Evolutionary conservation across 1,139 yeast genomes (phyloP).

Genomic region (Keqinozyma sinolaborantium): DNA sequence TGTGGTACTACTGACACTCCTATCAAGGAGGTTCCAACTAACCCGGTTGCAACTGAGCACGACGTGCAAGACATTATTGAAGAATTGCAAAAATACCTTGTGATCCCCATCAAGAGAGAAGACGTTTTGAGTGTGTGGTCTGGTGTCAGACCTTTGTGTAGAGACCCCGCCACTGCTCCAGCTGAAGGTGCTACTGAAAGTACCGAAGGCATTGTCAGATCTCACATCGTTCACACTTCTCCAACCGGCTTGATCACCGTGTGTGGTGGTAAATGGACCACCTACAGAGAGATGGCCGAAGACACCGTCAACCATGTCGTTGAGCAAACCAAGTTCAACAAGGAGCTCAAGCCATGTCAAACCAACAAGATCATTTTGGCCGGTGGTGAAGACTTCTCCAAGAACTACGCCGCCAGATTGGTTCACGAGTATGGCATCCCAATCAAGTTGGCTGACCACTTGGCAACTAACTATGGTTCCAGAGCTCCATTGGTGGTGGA

Average conservation of each 20-base stretch:
- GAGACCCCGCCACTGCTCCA: conserved; percentile 58
- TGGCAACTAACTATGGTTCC: conserved; percentile 85
- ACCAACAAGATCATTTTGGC: conserved; percentile 62
- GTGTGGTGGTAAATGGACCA: conserved; percentile 98
- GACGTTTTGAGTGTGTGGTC: conserved; percentile 97
- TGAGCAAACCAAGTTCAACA: conserved; percentile 42
- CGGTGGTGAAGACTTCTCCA: conserved; percentile 72
- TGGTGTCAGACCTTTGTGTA: conserved; percentile 92
- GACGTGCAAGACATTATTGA: conserved; percentile 86
- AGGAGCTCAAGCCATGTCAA: conserved; percentile 50
- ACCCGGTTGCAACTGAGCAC: conserved; percentile 84
- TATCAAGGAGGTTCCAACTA: conserved; percentile 67
- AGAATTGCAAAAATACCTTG: conserved; percentile 86
- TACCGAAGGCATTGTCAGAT: conserved; percentile 86
- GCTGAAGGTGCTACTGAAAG: conserved; percentile 42
- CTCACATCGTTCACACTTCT: conserved; percentile 75
- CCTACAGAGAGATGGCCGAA: conserved; percentile 96
- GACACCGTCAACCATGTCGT: conserved; percentile 83
- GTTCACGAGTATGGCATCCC: conserved; percentile 77
- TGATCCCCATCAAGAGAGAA: conserved; percentile 82
- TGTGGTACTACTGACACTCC: conserved; percentile 97
- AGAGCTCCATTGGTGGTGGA: conserved; percentile 81
- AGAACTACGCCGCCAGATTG: conserved; percentile 72
- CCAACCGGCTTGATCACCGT: conserved; percentile 78
- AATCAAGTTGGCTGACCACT: conserved; percentile 74